These are phyloP conservation scores for Gautieria morchelliformis DNA, from an alignment of 768 basidiomycete species.

Conservation along the genomic window DNA sequence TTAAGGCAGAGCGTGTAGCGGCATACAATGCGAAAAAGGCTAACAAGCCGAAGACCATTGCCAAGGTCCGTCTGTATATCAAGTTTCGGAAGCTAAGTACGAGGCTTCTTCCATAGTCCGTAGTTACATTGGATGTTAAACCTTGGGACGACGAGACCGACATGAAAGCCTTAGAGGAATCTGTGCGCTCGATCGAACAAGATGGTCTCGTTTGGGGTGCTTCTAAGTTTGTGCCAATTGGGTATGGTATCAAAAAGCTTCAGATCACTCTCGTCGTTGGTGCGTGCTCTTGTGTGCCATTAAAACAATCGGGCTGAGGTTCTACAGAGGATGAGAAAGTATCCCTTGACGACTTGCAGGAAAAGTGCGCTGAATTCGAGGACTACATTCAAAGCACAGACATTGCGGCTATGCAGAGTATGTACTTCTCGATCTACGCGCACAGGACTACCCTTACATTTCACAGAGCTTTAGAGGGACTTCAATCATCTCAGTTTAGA, in stretches of 20 bases:
- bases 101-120: conserved; percentile 48
- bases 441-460: not conserved
- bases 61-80: conserved; percentile 45
- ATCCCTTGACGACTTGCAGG: conserved; percentile 88
- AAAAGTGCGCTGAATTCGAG: conserved; percentile 76
- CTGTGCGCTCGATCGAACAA: conserved; percentile 78
- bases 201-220: conserved; percentile 95
- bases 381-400: conserved; percentile 90
- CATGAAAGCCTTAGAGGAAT: conserved; percentile 76
- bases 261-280: conserved; percentile 53
- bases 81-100: not conserved
- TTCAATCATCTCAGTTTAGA: not conserved
- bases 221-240: conserved; percentile 86
- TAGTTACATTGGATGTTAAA: conserved; percentile 97
- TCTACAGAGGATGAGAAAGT: conserved; percentile 86
- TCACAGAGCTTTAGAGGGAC: not conserved
- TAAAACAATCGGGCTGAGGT: not conserved
- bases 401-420: conserved; percentile 91
- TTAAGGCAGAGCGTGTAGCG: conserved; percentile 90
- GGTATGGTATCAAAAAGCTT: conserved; percentile 91
- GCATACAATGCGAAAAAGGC: conserved; percentile 93
- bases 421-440: conserved; percentile 11
- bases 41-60: conserved; percentile 73
- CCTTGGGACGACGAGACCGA: conserved; percentile 99
- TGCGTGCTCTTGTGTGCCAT: conserved; percentile 32